Percentiles rank a stretch among this genome's conserved stretches.
phyloP scores from a whole-genome alignment of 108 stramenopile genomes.

The Skeletonema tropicum region DNA sequence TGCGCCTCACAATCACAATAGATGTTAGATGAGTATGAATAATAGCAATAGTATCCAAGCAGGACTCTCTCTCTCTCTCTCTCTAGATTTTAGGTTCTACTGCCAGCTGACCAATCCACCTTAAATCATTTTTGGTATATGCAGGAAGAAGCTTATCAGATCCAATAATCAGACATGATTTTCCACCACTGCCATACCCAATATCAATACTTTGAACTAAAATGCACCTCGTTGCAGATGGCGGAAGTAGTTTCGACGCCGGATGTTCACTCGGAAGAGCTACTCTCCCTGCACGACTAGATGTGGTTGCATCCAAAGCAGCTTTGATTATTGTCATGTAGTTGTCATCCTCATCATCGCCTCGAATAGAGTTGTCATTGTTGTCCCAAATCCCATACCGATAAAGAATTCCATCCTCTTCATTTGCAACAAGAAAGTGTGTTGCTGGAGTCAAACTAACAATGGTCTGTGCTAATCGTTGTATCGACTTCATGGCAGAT shows the following conservation, averaged over 20 bases:
- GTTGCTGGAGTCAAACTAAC: conserved; percentile 47
- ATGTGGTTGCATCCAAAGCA: conserved; percentile 28
- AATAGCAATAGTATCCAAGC: no score
- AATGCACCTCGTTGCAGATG: conserved; percentile 51
- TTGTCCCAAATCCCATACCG: conserved; percentile 17
- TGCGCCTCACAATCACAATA: no score
- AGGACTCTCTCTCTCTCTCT: neutral
- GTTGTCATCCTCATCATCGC: conserved; percentile 11
- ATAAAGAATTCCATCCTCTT: conserved; percentile 34
- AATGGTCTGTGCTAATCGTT: conserved; percentile 29
- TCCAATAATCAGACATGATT: conserved; percentile 57
- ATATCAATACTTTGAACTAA: conserved; percentile 67
- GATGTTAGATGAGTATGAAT: no score
- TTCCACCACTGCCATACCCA: conserved; percentile 12
- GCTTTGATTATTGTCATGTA: conserved; percentile 33
- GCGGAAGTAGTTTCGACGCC: conserved; percentile 41
- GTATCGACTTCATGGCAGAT: conserved; percentile 9
- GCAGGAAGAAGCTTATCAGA: conserved; percentile 72
- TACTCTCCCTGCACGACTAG: conserved; percentile 60
- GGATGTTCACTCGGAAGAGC: conserved; percentile 69
- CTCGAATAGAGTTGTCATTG: neutral
- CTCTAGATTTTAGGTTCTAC: neutral
- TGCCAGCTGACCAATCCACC: conserved; percentile 77
- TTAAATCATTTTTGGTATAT: conserved; percentile 72
- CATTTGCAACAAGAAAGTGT: conserved; percentile 25